phyloP scores from a whole-genome alignment of 495 filamentous ascomycete genomes.

The Penicillium maclennaniae region DNA sequence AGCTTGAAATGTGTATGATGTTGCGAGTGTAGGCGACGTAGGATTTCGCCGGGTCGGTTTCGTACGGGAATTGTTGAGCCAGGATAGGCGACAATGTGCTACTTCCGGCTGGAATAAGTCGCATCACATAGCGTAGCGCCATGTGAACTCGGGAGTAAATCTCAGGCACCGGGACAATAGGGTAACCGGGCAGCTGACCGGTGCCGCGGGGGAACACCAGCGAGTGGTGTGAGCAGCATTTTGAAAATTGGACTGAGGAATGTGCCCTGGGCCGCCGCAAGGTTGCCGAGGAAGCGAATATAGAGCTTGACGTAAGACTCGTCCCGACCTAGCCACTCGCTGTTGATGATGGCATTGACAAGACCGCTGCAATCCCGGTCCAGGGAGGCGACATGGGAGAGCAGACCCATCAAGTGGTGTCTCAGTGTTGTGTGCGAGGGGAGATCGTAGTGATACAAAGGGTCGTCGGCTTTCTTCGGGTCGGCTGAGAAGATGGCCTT shows the following conservation, averaged over 20 bases:
- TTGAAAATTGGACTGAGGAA: conserved; percentile 61
- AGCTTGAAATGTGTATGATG: conserved; percentile 66
- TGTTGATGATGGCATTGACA: conserved; percentile 66
- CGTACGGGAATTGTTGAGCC: conserved; percentile 64
- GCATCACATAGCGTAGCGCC: conserved; percentile 69
- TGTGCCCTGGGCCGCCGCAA: conserved; percentile 73
- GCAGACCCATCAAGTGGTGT: conserved; percentile 72
- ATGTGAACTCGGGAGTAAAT: conserved; percentile 69
- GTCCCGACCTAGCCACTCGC: conserved; percentile 81
- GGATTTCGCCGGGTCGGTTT: conserved; percentile 64
- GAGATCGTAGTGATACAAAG: conserved; percentile 31
- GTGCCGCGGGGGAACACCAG: conserved; percentile 47
- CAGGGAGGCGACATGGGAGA: conserved; percentile 66
- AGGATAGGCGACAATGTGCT: conserved; percentile 63
- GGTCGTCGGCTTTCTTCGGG: conserved; percentile 41
- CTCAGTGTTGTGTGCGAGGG: conserved; percentile 56
- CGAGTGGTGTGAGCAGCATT: conserved; percentile 77
- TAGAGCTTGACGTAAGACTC: conserved; percentile 75
- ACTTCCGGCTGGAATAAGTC: conserved; percentile 74
- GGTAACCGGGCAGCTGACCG: conserved; percentile 57
- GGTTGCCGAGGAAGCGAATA: conserved; percentile 71
- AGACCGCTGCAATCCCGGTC: conserved; percentile 70
- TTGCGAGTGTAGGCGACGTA: conserved; percentile 79
- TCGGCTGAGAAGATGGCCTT: conserved; percentile 61
- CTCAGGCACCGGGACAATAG: conserved; percentile 52